phyloP scores from a whole-genome alignment of 306 rosid genomes.

The Vicia villosa region DNA sequence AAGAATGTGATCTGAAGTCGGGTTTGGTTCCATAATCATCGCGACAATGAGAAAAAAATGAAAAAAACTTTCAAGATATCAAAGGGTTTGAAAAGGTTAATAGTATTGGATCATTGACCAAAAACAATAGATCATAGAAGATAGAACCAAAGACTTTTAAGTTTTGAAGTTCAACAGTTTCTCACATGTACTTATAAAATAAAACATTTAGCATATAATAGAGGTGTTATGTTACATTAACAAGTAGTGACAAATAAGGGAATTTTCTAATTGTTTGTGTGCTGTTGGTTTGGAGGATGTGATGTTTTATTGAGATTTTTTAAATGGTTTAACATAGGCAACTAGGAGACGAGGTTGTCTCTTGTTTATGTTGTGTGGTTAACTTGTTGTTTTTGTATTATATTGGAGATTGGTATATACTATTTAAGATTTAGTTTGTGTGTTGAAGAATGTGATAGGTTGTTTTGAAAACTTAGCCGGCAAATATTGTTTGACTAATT shows the following conservation, averaged over 20 bases:
- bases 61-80: not conserved
- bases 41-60: constrained; percentile 5
- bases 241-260: constrained; percentile 62
- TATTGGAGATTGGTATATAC: constrained; percentile 40
- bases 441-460: constrained; percentile 37
- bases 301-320: constrained; percentile 60
- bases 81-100: constrained; percentile 31
- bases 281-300: constrained; percentile 81
- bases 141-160: constrained; percentile 26
- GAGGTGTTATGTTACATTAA: not conserved
- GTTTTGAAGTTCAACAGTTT: constrained; percentile 8
- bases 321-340: constrained; percentile 32
- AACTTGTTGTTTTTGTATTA: constrained; percentile 51
- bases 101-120: constrained; percentile 58
- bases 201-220: no score
- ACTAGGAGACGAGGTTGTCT: constrained; percentile 51
- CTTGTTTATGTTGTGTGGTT: constrained; percentile 57
- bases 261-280: constrained; percentile 64
- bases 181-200: constrained; percentile 31
- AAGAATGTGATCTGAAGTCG: constrained; percentile 64
- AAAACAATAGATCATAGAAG: constrained; percentile 10
- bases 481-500: constrained; percentile 41
- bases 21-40: constrained; percentile 66
- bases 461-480: constrained; percentile 57
- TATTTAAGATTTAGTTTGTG: constrained; percentile 34